Evolutionary conservation across 495 filamentous ascomycete genomes (phyloP).

Genomic region (Penicillium simplicissimum): DNA sequence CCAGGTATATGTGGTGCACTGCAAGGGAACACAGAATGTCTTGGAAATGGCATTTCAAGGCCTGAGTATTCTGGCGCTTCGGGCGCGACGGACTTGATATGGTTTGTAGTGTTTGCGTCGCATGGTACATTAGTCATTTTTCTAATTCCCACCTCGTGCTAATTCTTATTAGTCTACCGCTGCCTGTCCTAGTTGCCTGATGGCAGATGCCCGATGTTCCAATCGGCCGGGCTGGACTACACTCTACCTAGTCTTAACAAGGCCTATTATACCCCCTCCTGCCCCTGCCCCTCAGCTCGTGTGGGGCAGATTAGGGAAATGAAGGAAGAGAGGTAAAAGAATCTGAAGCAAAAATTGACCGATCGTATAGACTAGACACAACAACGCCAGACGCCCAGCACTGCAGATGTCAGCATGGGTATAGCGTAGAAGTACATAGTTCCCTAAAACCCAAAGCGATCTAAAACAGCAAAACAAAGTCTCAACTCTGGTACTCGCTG

Average conservation of each 20-base stretch:
- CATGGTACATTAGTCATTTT: neutral
- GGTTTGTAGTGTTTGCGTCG: neutral
- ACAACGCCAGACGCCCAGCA: slow-evolving; percentile 24
- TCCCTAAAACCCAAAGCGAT: slow-evolving; percentile 15
- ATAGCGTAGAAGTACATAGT: slow-evolving; percentile 25
- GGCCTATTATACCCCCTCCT: slow-evolving; percentile 4
- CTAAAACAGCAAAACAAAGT: slow-evolving; percentile 12
- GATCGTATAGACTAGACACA: neutral
- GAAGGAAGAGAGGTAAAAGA: neutral
- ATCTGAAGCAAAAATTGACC: neutral
- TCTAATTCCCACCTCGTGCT: neutral
- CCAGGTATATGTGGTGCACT: too few species aligned
- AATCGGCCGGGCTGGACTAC: slow-evolving; percentile 2
- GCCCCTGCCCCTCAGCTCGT: neutral
- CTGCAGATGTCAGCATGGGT: slow-evolving; percentile 29
- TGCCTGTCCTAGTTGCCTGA: slow-evolving; percentile 1
- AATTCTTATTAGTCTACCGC: neutral
- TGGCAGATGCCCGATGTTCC: neutral
- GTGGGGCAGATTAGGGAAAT: neutral
- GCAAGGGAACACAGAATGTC: too few species aligned
- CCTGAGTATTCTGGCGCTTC: neutral
- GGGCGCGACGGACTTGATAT: slow-evolving; percentile 10
- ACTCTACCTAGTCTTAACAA: neutral
- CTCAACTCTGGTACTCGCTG: neutral
- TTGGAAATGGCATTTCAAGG: neutral